phyloP scores from a whole-genome alignment of 768 basidiomycete genomes.

The Tricholoma bakamatsutake region DNA sequence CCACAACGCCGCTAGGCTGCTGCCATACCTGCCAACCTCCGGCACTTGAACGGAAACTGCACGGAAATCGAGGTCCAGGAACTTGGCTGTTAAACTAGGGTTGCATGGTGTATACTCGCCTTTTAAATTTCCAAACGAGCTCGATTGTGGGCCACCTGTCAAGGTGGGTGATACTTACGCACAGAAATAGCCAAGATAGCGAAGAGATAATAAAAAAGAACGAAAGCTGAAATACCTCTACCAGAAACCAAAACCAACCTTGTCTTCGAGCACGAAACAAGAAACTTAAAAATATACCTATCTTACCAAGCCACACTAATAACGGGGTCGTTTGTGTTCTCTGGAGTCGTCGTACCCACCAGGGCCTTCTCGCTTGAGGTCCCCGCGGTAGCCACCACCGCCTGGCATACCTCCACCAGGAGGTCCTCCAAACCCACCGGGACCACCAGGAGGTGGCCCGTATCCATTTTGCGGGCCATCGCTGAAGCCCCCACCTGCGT shows the following conservation, averaged over 20 bases:
- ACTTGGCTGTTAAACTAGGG: not conserved
- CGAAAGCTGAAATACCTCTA: conserved; percentile 12
- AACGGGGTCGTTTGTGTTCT: conserved; percentile 76
- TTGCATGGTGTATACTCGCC: conserved; percentile 7
- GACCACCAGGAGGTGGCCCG: conserved; percentile 25
- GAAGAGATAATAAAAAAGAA: conserved; percentile 3
- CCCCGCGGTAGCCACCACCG: conserved; percentile 59
- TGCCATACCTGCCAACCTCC: not conserved
- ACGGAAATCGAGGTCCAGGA: not conserved
- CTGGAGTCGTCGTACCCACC: conserved; percentile 74
- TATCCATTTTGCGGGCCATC: conserved; percentile 49
- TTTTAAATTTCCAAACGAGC: conserved; percentile 3
- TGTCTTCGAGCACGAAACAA: not conserved
- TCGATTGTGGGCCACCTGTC: conserved; percentile 11
- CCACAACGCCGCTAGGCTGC: not conserved
- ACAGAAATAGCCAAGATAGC: conserved; percentile 11
- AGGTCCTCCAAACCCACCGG: conserved; percentile 38
- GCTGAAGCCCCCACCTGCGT: conserved; percentile 54
- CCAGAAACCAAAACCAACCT: conserved; percentile 7
- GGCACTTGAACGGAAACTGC: not conserved
- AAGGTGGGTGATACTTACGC: conserved; percentile 20
- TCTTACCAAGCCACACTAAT: conserved; percentile 36
- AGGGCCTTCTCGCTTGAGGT: conserved; percentile 73
- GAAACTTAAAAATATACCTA: conserved; percentile 11
- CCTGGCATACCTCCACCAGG: conserved; percentile 35